These are phyloP conservation scores for Hyaloraphidium curvatum DNA, from an alignment of 192 early-diverging fungal genomes.

Conservation along the genomic window DNA sequence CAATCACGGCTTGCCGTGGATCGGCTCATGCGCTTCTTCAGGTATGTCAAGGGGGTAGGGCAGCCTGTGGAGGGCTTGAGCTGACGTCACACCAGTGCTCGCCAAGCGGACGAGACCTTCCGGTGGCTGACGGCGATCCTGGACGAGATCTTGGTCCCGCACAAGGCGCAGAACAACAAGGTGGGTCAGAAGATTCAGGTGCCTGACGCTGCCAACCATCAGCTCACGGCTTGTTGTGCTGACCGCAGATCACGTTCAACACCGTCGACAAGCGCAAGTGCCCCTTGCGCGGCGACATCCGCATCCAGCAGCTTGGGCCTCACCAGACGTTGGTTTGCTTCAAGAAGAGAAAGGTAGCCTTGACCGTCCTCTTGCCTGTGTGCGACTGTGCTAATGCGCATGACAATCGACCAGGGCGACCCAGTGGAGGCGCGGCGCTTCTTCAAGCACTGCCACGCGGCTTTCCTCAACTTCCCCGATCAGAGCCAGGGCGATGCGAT, in stretches of 20 bases:
- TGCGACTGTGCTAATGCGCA: background rate
- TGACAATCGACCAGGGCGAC: background rate
- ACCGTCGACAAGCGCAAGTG: constrained; percentile 46
- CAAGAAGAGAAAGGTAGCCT: constrained; percentile 33
- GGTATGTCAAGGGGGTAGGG: no score
- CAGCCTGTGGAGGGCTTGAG: no score
- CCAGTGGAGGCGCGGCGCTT: background rate
- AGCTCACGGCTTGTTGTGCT: background rate
- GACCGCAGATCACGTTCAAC: constrained; percentile 28
- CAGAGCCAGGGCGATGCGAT: no score
- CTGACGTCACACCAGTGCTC: no score
- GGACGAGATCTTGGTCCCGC: constrained; percentile 20
- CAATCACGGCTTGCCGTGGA: background rate
- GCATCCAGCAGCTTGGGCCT: constrained; percentile 23
- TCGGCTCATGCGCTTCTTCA: background rate
- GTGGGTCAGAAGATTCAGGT: background rate
- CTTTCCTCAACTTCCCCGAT: constrained; percentile 34
- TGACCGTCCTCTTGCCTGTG: background rate
- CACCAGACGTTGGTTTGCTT: constrained; percentile 31
- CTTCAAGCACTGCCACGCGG: background rate
- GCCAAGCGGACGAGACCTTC: constrained; percentile 7
- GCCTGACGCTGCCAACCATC: constrained; percentile 3
- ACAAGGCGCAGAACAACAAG: constrained; percentile 12
- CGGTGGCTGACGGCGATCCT: constrained; percentile 9
- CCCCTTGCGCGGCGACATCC: constrained; percentile 37